phyloP scores from a whole-genome alignment of 768 basidiomycete genomes.

The Suillus spraguei region DNA sequence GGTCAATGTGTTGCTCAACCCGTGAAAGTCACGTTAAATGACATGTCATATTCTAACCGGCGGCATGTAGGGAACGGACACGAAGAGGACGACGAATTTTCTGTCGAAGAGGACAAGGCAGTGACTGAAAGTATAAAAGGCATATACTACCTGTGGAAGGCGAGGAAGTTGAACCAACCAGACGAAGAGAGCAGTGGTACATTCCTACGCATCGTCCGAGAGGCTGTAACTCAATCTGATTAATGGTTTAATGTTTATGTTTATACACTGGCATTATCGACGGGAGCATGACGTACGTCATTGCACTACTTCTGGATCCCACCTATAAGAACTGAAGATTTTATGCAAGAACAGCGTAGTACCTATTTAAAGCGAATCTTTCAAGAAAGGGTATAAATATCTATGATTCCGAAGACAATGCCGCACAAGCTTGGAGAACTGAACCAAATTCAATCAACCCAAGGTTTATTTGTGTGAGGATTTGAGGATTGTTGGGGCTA shows the following conservation, averaged over 20 bases:
- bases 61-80: slow-evolving; percentile 4
- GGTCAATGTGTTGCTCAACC: slow-evolving; percentile 19
- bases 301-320: neutral
- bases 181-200: slow-evolving; percentile 26
- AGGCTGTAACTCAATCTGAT: slow-evolving; percentile 23
- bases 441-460: slow-evolving; percentile 27
- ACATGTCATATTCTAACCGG: slow-evolving; percentile 13
- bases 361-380: neutral
- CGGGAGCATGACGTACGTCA: neutral
- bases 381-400: neutral
- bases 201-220: slow-evolving; percentile 39
- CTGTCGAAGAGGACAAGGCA: slow-evolving; percentile 37
- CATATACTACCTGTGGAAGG: slow-evolving; percentile 62
- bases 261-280: neutral
- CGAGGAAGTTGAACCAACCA: slow-evolving; percentile 30
- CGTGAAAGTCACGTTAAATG: slow-evolving; percentile 18
- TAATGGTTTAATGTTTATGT: slow-evolving; percentile 5
- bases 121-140: slow-evolving; percentile 56
- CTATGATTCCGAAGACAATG: slow-evolving; percentile 10
- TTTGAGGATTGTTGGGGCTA: slow-evolving; percentile 23
- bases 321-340: neutral
- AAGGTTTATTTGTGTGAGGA: slow-evolving; percentile 26
- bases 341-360: neutral
- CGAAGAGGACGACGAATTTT: neutral
- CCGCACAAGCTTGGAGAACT: slow-evolving; percentile 20